Evolutionary conservation across 164 flowering plant genomes (phyloP).

Genomic region (Akebia trifoliata): DNA sequence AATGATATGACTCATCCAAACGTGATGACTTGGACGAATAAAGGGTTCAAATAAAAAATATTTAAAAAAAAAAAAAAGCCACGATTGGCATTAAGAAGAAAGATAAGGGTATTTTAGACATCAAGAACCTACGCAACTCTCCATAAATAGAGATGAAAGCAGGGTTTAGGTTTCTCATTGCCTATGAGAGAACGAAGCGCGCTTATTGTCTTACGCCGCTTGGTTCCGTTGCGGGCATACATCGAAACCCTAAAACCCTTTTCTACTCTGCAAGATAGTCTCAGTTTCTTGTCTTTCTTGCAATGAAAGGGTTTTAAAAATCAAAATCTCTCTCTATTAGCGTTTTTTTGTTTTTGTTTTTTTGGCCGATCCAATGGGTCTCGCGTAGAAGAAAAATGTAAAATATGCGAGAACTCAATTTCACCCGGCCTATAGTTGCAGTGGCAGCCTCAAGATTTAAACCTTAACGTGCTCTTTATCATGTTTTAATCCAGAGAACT

Average conservation of each 20-base stretch:
- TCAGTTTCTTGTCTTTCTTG: not conserved
- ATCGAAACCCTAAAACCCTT: not conserved
- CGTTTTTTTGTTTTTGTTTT: no score
- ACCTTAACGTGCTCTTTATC: not conserved
- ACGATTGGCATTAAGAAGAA: not conserved
- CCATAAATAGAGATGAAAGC: not conserved
- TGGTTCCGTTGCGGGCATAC: conserved; percentile 11
- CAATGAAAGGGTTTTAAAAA: no score
- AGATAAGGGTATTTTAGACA: not conserved
- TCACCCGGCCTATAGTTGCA: conserved; percentile 16
- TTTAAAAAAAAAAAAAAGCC: no score
- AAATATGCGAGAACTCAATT: conserved; percentile 16
- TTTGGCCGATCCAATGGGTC: no score
- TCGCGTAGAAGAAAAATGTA: no score
- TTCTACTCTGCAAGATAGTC: not conserved
- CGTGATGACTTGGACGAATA: no score
- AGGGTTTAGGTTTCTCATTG: not conserved
- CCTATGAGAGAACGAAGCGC: conserved; percentile 9
- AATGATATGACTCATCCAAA: no score
- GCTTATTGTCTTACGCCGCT: not conserved
- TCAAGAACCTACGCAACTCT: not conserved
- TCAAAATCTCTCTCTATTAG: no score
- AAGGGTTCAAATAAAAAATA: no score
- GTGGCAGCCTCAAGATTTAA: conserved; percentile 13
- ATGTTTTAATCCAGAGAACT: conserved; percentile 17